Evolutionary conservation across 2,329 filamentous ascomycete species (phyloP).

Genomic region (Aspergillus vadensis): DNA sequence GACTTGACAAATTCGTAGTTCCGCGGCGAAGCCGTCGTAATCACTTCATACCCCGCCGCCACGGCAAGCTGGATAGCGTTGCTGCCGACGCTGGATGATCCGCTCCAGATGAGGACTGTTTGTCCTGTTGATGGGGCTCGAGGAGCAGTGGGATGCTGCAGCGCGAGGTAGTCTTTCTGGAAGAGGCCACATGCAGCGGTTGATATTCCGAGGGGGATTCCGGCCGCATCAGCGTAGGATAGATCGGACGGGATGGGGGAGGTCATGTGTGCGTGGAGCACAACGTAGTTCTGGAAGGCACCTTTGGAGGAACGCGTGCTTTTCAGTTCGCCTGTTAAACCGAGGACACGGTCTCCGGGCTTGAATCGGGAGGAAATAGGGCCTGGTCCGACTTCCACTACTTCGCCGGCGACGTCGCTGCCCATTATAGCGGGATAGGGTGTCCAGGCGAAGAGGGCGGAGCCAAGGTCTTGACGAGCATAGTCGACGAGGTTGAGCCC

Average conservation of each 20-base stretch:
- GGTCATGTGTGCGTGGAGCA: conserved; percentile 19
- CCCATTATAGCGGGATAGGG: conserved; percentile 44
- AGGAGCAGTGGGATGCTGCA: conserved; percentile 11
- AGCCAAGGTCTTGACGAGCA: conserved; percentile 36
- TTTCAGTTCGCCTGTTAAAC: conserved; percentile 19
- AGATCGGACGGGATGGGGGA: conserved; percentile 19
- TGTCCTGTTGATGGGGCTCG: neutral
- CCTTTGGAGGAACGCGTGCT: conserved; percentile 19
- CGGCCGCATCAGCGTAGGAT: conserved; percentile 21
- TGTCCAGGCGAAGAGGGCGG: conserved; percentile 31
- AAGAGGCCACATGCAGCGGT: conserved; percentile 28
- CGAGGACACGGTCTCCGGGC: conserved; percentile 50
- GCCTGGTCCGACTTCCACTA: conserved; percentile 40
- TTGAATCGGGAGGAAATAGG: conserved; percentile 31
- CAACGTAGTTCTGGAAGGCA: conserved; percentile 29
- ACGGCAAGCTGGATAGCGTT: conserved; percentile 50
- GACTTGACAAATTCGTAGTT: conserved; percentile 35
- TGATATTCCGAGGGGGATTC: conserved; percentile 23
- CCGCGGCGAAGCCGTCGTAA: conserved; percentile 15
- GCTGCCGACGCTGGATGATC: conserved; percentile 44
- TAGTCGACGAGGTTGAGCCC: conserved; percentile 50
- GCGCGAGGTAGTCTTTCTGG: conserved; percentile 20
- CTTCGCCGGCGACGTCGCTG: conserved; percentile 48
- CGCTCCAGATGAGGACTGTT: conserved; percentile 15
- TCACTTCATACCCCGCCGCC: conserved; percentile 17